Evolutionary conservation across 2,329 filamentous ascomycete genomes (phyloP).

Genomic region (Aspergillus jensenii): DNA sequence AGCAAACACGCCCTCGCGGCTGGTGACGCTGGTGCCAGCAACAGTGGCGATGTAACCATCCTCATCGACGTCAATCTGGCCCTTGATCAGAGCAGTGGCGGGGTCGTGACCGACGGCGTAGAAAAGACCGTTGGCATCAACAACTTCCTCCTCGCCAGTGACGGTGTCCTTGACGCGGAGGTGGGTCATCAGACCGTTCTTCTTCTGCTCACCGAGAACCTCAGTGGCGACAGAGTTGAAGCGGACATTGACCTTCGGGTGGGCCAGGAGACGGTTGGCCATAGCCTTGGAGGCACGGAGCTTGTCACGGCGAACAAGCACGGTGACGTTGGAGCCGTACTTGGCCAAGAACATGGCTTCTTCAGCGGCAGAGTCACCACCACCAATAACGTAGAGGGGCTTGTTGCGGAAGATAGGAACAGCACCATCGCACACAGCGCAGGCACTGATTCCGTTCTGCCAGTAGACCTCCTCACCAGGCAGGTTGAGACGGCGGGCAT

Average conservation of each 20-base stretch:
- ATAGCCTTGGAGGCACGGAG: slow-evolving; percentile 89
- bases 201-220: slow-evolving; percentile 78
- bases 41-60: slow-evolving; percentile 90
- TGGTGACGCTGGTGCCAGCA: slow-evolving; percentile 85
- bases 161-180: slow-evolving; percentile 77
- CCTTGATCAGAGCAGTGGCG: slow-evolving; percentile 86
- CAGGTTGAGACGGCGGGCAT: slow-evolving; percentile 78
- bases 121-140: slow-evolving; percentile 90
- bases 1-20: slow-evolving; percentile 87
- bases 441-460: slow-evolving; percentile 95
- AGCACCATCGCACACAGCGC: slow-evolving; percentile 95
- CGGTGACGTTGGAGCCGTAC: slow-evolving; percentile 92
- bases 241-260: slow-evolving; percentile 87
- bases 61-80: slow-evolving; percentile 79
- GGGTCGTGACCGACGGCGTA: slow-evolving; percentile 98
- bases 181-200: slow-evolving; percentile 78
- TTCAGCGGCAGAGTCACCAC: slow-evolving; percentile 94
- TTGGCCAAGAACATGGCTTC: slow-evolving; percentile 97
- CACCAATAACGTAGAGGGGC: slow-evolving; percentile 91
- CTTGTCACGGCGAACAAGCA: slow-evolving; percentile 83
- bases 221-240: slow-evolving; percentile 82
- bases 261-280: slow-evolving; percentile 75
- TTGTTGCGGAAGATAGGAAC: slow-evolving; percentile 97
- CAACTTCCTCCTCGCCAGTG: slow-evolving; percentile 74
- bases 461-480: slow-evolving; percentile 93